Evolutionary conservation across 2,329 filamentous ascomycete genomes (phyloP).

Genomic region (Aspergillus sp.): DNA sequence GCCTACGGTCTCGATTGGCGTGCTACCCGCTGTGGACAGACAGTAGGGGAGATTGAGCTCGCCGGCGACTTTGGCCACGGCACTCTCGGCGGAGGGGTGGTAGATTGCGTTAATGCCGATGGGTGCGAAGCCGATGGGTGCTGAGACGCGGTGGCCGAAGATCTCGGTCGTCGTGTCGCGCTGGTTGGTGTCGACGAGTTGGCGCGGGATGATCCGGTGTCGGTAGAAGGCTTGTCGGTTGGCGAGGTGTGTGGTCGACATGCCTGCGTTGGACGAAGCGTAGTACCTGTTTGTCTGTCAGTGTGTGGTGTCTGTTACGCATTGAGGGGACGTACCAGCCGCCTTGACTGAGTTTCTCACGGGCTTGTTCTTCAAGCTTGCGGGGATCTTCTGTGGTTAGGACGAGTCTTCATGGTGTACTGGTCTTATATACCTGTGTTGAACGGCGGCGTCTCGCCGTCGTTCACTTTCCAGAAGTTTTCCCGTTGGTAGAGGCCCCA

Average conservation of each 20-base stretch:
- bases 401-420: not conserved
- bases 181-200: slow-evolving; percentile 59
- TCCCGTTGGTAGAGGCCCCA: slow-evolving; percentile 56
- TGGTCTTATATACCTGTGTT: slow-evolving; percentile 44
- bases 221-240: slow-evolving; percentile 65
- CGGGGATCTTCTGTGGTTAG: slow-evolving; percentile 42
- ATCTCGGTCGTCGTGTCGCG: slow-evolving; percentile 58
- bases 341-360: slow-evolving; percentile 54
- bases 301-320: not conserved
- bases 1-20: slow-evolving; percentile 57
- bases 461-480: slow-evolving; percentile 54
- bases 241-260: slow-evolving; percentile 47
- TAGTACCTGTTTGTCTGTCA: slow-evolving; percentile 26
- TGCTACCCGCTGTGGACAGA: slow-evolving; percentile 57
- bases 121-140: slow-evolving; percentile 63
- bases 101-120: slow-evolving; percentile 67
- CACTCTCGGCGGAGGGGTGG: slow-evolving; percentile 56
- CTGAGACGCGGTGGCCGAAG: slow-evolving; percentile 58
- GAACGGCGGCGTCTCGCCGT: slow-evolving; percentile 50
- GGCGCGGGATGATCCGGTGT: slow-evolving; percentile 60
- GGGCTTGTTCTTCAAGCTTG: slow-evolving; percentile 58
- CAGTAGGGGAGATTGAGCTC: slow-evolving; percentile 60
- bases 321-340: slow-evolving; percentile 46
- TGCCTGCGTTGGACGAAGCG: slow-evolving; percentile 37
- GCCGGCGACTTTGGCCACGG: slow-evolving; percentile 59